These are phyloP conservation scores for Auricularia sp. DNA, from an alignment of 768 basidiomycete species.

Conservation along the genomic window DNA sequence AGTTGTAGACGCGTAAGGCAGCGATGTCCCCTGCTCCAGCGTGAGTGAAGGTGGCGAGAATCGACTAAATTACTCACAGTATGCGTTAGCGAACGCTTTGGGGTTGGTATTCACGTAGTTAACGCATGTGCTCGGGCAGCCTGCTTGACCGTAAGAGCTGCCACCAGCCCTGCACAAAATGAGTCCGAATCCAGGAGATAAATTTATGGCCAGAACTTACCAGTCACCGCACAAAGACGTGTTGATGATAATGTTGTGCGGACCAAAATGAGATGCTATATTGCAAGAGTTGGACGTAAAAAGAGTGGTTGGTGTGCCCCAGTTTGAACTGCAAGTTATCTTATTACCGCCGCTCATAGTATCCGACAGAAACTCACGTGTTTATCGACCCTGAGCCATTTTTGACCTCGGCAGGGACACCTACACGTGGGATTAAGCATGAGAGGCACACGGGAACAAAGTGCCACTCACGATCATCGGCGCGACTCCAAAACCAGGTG, in stretches of 20 bases:
- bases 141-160: conserved; percentile 16
- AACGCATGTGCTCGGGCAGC: conserved; percentile 21
- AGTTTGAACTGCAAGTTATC: neutral
- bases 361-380: conserved; percentile 22
- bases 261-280: conserved; percentile 8
- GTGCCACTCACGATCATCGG: neutral
- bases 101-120: conserved; percentile 59
- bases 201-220: neutral
- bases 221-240: conserved; percentile 14
- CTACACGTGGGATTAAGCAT: no score
- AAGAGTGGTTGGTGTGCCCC: conserved; percentile 10
- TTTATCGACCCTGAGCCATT: conserved; percentile 28
- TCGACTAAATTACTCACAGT: conserved; percentile 36
- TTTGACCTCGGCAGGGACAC: neutral
- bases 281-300: conserved; percentile 12
- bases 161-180: no score
- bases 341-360: no score
- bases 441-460: no score
- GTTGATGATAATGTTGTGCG: conserved; percentile 14
- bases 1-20: neutral
- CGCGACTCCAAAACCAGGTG: conserved; percentile 61
- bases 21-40: neutral
- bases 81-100: conserved; percentile 53
- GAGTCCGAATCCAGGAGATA: neutral
- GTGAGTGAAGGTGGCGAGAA: neutral